Evolutionary conservation across 2,329 filamentous ascomycete genomes (phyloP), one percentile per base, ranked within the genome.

Genomic region (Microsporum canis): DNA sequence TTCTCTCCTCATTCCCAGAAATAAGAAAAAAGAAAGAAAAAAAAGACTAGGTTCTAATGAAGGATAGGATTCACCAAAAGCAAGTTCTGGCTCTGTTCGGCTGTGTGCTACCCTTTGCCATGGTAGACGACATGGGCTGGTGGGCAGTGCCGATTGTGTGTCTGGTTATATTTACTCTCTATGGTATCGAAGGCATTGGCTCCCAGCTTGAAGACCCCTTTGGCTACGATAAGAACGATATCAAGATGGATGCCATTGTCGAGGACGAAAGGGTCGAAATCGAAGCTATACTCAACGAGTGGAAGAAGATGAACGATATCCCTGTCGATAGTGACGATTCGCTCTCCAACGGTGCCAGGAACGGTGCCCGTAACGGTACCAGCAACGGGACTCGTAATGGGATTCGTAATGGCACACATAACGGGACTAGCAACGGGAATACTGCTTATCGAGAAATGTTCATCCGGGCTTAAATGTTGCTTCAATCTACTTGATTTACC

Each of bases 191-290:
- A 63, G 83, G 82, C 1, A 86, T 86, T 60, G 84, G 82, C 8
- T 79, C 78, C 2, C 83, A 85, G 69, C 73, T 86, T 0, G 84
- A 87, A 68, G 84, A 87, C 68, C 84, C 84, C 0, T 86, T 87
- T 68, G 84, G 84, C 1, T 84, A 84, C 61, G 84, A 85, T 65
- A 78, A 80, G 67, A 85, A 85, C 61, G 84, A 86, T 68, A 86
- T 87, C 71, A 85, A 85, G 68, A 84, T 86, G 79, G 84, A 86
- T 69, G 82, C 82, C 2, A 81, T 86, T 57, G 80, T 83, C 2
- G 82, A 84, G 65, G 84, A 87, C 68, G 75, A 82, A 49, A 73
- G 81, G 62, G 76, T 76, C 43, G 84, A 86, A 71, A 78, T 83
- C 17, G 77, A 78, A 64, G 82, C 83, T 5, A 70, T 85, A 66